These are phyloP conservation scores for Linum usitatissimum DNA, from an alignment of 345 rosid species.

Conservation along the genomic window DNA sequence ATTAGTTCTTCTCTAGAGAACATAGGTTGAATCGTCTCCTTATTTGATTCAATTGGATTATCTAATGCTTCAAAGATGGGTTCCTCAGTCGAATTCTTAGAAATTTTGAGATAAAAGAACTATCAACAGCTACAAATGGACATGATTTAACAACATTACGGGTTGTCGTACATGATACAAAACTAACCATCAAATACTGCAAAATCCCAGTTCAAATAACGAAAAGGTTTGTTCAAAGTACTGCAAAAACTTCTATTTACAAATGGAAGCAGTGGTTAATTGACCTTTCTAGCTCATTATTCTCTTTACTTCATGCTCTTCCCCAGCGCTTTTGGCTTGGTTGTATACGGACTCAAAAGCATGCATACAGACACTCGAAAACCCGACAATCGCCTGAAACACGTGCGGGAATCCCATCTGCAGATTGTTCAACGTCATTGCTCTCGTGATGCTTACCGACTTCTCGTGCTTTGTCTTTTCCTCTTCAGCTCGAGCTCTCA, in stretches of 20 bases:
- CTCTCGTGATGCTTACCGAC: slow-evolving; percentile 58
- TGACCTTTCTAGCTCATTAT: slow-evolving; percentile 3
- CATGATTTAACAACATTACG: too few relatives aligned
- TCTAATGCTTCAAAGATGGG: too few relatives aligned
- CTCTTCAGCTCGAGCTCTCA: slow-evolving; percentile 67
- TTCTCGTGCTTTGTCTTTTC: slow-evolving; percentile 78
- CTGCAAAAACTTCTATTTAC: background rate
- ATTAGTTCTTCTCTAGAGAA: background rate
- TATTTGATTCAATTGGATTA: too few relatives aligned
- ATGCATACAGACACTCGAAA: slow-evolving; percentile 87
- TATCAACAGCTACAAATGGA: too few relatives aligned
- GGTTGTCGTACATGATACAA: too few relatives aligned
- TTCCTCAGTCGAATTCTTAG: too few relatives aligned
- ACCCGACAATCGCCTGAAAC: slow-evolving; percentile 83
- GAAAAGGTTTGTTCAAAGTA: background rate
- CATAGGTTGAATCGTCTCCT: background rate
- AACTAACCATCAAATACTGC: too few relatives aligned
- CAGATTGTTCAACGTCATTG: slow-evolving; percentile 74
- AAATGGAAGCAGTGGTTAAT: background rate
- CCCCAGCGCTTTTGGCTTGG: slow-evolving; percentile 42
- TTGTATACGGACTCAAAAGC: slow-evolving; percentile 75
- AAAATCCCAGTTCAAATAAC: background rate
- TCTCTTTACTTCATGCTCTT: slow-evolving; percentile 45
- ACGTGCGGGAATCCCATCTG: slow-evolving; percentile 92
- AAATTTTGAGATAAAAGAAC: too few relatives aligned